These are phyloP conservation scores for Phaeosphaeriaceae sp. DNA, from an alignment of 2,329 filamentous ascomycete genomes.

Conservation along the genomic window DNA sequence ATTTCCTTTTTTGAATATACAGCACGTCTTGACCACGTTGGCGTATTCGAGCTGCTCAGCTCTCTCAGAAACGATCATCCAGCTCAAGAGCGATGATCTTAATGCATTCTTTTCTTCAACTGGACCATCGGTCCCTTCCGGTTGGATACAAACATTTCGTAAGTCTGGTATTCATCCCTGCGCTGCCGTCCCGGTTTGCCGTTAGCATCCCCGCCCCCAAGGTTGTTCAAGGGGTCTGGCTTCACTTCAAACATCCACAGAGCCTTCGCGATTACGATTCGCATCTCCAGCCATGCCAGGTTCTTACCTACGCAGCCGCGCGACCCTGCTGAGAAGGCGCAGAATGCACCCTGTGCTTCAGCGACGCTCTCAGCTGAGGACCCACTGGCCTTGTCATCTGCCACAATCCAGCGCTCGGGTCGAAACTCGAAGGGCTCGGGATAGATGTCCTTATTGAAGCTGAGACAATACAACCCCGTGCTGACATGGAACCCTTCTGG, in stretches of 20 bases:
- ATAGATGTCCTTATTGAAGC: conserved; percentile 22
- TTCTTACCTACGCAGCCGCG: conserved; percentile 43
- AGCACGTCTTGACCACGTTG: too few species aligned
- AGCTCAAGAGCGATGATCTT: background rate
- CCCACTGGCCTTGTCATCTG: conserved; percentile 8
- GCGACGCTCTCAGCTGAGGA: conserved; percentile 21
- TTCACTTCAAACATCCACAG: conserved; percentile 37
- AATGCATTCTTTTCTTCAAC: conserved; percentile 16
- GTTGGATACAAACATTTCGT: conserved; percentile 36
- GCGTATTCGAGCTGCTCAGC: too few species aligned
- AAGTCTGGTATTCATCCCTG: conserved; percentile 34
- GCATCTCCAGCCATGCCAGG: conserved; percentile 37
- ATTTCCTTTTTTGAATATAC: too few species aligned
- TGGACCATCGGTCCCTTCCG: conserved; percentile 45
- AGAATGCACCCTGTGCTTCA: conserved; percentile 21
- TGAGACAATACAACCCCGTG: conserved; percentile 21
- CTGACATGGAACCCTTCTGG: conserved; percentile 23
- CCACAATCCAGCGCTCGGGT: conserved; percentile 36
- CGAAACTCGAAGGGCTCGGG: conserved; percentile 30
- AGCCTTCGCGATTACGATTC: conserved; percentile 29
- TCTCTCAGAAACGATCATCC: too few species aligned
- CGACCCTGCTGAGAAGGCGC: conserved; percentile 35
- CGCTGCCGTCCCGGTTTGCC: conserved; percentile 22
- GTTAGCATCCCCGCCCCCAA: conserved; percentile 28
- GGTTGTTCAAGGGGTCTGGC: conserved; percentile 22